Percentiles rank a stretch among this genome's conserved stretches.
phyloP scores from a whole-genome alignment of 805 yeast species.

The Yamadazyma endophytica region DNA sequence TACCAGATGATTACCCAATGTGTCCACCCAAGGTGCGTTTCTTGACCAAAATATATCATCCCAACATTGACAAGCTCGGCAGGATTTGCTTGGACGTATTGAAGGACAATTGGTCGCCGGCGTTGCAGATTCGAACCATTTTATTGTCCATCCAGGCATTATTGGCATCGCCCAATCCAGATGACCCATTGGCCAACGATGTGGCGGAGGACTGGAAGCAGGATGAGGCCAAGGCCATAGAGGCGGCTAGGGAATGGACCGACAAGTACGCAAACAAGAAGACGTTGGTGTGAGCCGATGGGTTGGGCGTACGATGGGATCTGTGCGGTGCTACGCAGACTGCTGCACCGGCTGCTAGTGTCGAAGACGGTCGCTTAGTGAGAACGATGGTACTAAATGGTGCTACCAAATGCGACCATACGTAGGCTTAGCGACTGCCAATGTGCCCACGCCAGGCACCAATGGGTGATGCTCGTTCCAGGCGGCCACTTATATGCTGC shows the following conservation, averaged over 20 bases:
- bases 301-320: too few species aligned
- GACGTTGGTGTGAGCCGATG: too few species aligned
- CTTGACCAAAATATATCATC: constrained; percentile 91
- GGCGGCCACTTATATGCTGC: too few species aligned
- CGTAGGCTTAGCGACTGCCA: too few species aligned
- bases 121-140: constrained; percentile 90
- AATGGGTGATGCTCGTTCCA: too few species aligned
- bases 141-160: constrained; percentile 88
- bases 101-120: constrained; percentile 97
- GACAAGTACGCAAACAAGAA: constrained; percentile 45
- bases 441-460: too few species aligned
- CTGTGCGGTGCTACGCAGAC: too few species aligned
- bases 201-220: constrained; percentile 97
- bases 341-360: too few species aligned
- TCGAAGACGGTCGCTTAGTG: too few species aligned
- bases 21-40: constrained; percentile 95
- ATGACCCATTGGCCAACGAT: constrained; percentile 96
- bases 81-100: constrained; percentile 93
- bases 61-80: constrained; percentile 92
- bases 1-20: constrained; percentile 98
- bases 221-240: constrained; percentile 74
- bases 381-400: too few species aligned
- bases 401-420: too few species aligned
- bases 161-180: constrained; percentile 94
- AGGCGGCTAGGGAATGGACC: constrained; percentile 78